Base-by-base conservation (phyloP, 2,329 filamentous ascomycete species). In the Talaromyces sp. region DNA sequence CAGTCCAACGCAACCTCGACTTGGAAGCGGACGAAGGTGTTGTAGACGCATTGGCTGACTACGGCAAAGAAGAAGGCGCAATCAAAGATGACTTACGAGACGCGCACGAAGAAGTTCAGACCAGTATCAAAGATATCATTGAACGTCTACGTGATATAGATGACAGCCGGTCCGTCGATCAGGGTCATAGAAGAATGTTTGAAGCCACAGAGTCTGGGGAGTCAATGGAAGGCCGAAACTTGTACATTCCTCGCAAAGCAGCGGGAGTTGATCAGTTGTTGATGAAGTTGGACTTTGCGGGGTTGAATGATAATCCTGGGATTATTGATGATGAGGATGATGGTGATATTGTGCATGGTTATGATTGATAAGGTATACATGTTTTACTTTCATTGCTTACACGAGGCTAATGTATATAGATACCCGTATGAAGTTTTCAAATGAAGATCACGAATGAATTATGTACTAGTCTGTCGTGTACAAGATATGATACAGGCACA, bases 1-100 rank as follows among this genome's bases (percentile, higher is more conserved):
- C 83, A 1, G 87, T 95, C 59, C 95, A 93, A 83, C 86, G 87
- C 19, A 88, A 90, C 0, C 83, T 92, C 40, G 93, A 97, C 74
- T 85, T 96, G 0, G 91, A 96, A 76, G 84, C 86, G 3, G 92
- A 96, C 71, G 89, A 92, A 65, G 92, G 91, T 5, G 91, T 95
- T 0, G 87, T 93, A 4, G 91, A 92, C 73, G 87, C 88, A 0
- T 89, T 90, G 72, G 84, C 88, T 1, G 88, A 92, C 72, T 86
- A 92, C 47, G 85, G 84, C 22, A 84, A 86, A 59, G 93, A 97
- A 73, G 91, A 96, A 74, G 76, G 78, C 13, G 87, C 91, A 66
- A 85, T 93, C 8, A 83, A 85, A 71, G 76, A 82, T 2, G 87
- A 90, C 67, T 82, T 97, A 56, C 83, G 85, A 56, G 82, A 83